Percentiles rank a stretch among this genome's conserved stretches.
These are phyloP conservation scores for Aspergillus sp. DNA, from an alignment of 2,329 filamentous ascomycete genomes.

Conservation along the genomic window DNA sequence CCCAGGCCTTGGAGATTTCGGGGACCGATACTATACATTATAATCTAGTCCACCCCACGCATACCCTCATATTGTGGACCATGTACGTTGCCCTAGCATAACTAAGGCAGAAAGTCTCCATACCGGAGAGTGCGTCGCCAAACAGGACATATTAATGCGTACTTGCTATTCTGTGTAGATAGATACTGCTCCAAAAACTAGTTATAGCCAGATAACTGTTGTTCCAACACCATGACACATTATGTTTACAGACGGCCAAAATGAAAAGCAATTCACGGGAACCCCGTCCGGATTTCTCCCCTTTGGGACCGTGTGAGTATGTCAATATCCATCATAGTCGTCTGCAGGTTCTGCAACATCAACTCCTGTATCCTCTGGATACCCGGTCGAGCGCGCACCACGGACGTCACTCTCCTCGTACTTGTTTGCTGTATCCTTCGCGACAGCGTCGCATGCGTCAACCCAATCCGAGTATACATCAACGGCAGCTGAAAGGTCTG, in stretches of 20 bases:
- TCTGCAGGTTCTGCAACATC: slow-evolving; percentile 18
- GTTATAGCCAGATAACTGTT: no score
- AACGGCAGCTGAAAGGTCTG: slow-evolving; percentile 84
- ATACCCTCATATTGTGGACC: neutral
- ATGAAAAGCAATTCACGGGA: no score
- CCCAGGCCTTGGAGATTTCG: slow-evolving; percentile 91
- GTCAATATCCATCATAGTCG: slow-evolving; percentile 31
- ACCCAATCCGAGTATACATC: slow-evolving; percentile 99
- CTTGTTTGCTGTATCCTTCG: slow-evolving; percentile 56
- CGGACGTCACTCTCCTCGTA: slow-evolving; percentile 26
- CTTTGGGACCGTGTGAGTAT: neutral
- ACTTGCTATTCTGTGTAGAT: neutral
- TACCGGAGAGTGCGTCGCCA: no score
- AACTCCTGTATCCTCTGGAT: slow-evolving; percentile 13
- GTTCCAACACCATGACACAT: no score
- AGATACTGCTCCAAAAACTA: neutral
- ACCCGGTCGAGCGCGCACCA: slow-evolving; percentile 17
- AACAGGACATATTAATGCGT: neutral
- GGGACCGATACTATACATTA: slow-evolving; percentile 92
- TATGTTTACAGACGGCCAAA: no score
- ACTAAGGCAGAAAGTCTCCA: no score
- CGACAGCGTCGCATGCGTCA: slow-evolving; percentile 79
- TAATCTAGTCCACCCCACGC: slow-evolving; percentile 40
- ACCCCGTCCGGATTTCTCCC: no score
- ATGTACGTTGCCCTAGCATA: neutral